Base-by-base conservation (phyloP, 805 yeast species). In the Nakazawaea wickerhamii region DNA sequence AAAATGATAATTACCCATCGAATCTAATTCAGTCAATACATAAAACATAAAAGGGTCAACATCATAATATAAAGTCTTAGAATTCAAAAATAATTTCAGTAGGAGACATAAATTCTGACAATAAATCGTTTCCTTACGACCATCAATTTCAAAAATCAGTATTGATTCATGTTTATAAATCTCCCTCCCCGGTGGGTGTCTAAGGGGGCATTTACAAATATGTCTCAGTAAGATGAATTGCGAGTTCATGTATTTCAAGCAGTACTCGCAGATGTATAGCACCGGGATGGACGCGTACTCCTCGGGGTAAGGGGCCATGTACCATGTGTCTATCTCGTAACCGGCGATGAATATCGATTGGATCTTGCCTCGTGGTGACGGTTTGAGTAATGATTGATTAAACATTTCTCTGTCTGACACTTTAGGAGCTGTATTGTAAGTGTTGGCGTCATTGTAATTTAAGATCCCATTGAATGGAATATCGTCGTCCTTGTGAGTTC, bases 21-120 rank as follows among this genome's bases (percentile, higher is more conserved):
- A 67, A 52, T 80, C 85, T 33, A 73, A 67, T 50, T 84, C 93
- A 4, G 91, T 84, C 35, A 93, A 61, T 2, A 90, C 79, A 61
- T 91, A 93, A 57, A 93, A 93, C 57, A 84, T 75, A 53, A 91
- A 91, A 1, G 98, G 96, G 59, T 93, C 96, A 34, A 91, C 98
- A 55, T 93, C 98, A 57, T 88, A 88, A 57, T 89, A 90, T 40
- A 93, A 67, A 0, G 97, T 88, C 57, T 93, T 93, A 2, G 96
- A 87, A 59, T 90, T 87, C 40, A 93, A 68, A 55, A 90, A 93
- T 46, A 89, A 64, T 58, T 91, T 93, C 2, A 97, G 95, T 50
- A 93, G 61, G 33, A 91, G 67, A 65, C 99, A 93, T 43, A 93
- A 63, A 57, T 88, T 89, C 58, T 89, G 96, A 61, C 97, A 89